Evolutionary conservation across 306 rosid genomes (phyloP).

Genomic region (Pyrus betulifolia): DNA sequence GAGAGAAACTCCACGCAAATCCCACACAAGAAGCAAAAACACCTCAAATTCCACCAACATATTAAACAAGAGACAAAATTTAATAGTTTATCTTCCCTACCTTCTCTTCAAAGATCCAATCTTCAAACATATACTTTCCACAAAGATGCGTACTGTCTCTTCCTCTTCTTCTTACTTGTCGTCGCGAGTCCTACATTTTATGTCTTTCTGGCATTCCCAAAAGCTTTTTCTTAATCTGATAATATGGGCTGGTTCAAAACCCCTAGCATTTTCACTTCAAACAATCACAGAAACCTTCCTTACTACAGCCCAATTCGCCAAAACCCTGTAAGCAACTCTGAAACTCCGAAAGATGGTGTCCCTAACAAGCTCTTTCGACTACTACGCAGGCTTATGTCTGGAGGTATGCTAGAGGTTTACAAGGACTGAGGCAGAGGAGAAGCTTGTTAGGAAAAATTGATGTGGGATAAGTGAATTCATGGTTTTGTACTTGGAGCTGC

Average conservation of each 20-base stretch:
- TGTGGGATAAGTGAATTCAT: background rate
- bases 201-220: background rate
- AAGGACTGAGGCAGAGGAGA: too few relatives aligned
- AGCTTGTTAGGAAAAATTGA: too few relatives aligned
- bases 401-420: constrained; percentile 20
- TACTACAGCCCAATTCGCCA: constrained; percentile 24
- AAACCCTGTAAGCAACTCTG: constrained; percentile 33
- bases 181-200: background rate
- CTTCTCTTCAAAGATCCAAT: constrained; percentile 45
- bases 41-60: background rate
- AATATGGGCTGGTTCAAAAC: constrained; percentile 39
- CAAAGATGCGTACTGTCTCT: background rate
- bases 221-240: background rate
- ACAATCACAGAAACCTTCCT: constrained; percentile 27
- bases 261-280: constrained; percentile 26
- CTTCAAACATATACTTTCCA: background rate
- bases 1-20: background rate
- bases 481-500: background rate
- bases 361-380: constrained; percentile 5
- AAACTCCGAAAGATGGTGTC: constrained; percentile 12
- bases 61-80: too few relatives aligned
- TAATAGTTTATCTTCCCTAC: background rate
- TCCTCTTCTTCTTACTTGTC: background rate
- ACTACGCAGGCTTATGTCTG: constrained; percentile 24
- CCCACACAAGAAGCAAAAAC: background rate